Percentiles rank a stretch among this genome's conserved stretches.
Conservation (phyloP, 768 basidiomycete species). For the Galerina marginata region DNA sequence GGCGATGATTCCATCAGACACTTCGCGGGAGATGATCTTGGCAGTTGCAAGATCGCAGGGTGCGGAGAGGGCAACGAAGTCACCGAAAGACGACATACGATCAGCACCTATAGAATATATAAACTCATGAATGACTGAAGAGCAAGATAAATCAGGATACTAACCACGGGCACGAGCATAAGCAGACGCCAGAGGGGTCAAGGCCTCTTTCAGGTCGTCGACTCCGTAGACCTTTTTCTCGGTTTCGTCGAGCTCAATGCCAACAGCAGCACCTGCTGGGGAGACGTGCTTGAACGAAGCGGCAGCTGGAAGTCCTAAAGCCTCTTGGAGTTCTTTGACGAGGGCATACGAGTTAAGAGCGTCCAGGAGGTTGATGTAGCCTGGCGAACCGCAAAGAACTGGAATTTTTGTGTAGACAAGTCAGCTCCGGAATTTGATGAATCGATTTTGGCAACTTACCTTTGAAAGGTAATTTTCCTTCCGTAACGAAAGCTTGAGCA, state of each 20-base stretch:
- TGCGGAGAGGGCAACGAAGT: slow-evolving; percentile 95
- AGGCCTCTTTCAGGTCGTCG: slow-evolving; percentile 88
- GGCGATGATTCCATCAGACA: slow-evolving; percentile 97
- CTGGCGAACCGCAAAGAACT: slow-evolving; percentile 94
- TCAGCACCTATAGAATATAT: slow-evolving; percentile 72
- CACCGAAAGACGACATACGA: slow-evolving; percentile 99
- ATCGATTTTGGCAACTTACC: slow-evolving; percentile 47
- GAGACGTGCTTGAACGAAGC: slow-evolving; percentile 99
- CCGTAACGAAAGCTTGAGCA: slow-evolving; percentile 91
- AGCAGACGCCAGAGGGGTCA: slow-evolving; percentile 89
- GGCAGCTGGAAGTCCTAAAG: slow-evolving; percentile 88
- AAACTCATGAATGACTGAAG: not conserved
- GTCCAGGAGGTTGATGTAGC: slow-evolving; percentile 98
- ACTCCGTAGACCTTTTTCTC: slow-evolving; percentile 97
- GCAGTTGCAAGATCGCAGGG: slow-evolving; percentile 95
- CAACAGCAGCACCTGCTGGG: slow-evolving; percentile 95
- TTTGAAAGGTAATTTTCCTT: slow-evolving; percentile 92
- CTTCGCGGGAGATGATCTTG: slow-evolving; percentile 96
- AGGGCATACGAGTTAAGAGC: slow-evolving; percentile 97
- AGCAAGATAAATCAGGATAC: slow-evolving; percentile 19
- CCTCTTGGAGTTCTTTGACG: slow-evolving; percentile 91
- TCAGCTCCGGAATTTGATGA: not conserved
- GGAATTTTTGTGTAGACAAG: not conserved
- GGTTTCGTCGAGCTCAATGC: slow-evolving; percentile 76
- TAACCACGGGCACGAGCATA: slow-evolving; percentile 94